Evolutionary conservation across 371 early-diverging fungal species (phyloP).

Genomic region (Mucor plumbeus): DNA sequence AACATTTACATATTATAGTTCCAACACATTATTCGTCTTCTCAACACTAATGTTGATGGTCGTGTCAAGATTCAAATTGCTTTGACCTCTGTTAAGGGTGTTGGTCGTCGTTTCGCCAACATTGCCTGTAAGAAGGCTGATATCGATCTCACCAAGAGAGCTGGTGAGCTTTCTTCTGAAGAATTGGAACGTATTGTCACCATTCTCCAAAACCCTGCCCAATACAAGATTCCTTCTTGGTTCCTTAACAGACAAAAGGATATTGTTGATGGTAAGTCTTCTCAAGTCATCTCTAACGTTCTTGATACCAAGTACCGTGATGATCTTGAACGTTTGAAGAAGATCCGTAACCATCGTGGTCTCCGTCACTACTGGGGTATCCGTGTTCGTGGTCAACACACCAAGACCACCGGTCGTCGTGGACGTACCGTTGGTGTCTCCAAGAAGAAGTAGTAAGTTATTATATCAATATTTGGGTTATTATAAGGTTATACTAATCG

Average conservation of each 20-base stretch:
- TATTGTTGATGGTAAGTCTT: slow-evolving; percentile 91
- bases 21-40: slow-evolving; percentile 99
- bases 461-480: not conserved
- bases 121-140: slow-evolving; percentile 99
- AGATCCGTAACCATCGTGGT: slow-evolving; percentile 95
- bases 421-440: slow-evolving; percentile 97
- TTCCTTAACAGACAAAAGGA: slow-evolving; percentile 99
- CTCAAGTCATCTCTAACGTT: slow-evolving; percentile 94
- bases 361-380: slow-evolving; percentile 98
- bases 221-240: slow-evolving; percentile 98
- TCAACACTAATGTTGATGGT: slow-evolving; percentile 99
- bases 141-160: slow-evolving; percentile 94
- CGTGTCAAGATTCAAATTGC: slow-evolving; percentile 96
- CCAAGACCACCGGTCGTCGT: slow-evolving; percentile 98
- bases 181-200: slow-evolving; percentile 92
- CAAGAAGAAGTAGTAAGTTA: slow-evolving; percentile 89
- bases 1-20: slow-evolving; percentile 47
- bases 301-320: slow-evolving; percentile 97
- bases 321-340: slow-evolving; percentile 96
- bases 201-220: slow-evolving; percentile 92
- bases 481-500: not conserved
- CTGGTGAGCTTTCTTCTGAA: slow-evolving; percentile 96
- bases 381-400: slow-evolving; percentile 95
- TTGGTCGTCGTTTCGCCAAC: slow-evolving; percentile 98
- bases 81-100: slow-evolving; percentile 98